Evolutionary conservation across 176 grass and related monocot genomes (phyloP), one percentile per base, ranked within the genome.

Genomic region (Phoenix roebelenii): DNA sequence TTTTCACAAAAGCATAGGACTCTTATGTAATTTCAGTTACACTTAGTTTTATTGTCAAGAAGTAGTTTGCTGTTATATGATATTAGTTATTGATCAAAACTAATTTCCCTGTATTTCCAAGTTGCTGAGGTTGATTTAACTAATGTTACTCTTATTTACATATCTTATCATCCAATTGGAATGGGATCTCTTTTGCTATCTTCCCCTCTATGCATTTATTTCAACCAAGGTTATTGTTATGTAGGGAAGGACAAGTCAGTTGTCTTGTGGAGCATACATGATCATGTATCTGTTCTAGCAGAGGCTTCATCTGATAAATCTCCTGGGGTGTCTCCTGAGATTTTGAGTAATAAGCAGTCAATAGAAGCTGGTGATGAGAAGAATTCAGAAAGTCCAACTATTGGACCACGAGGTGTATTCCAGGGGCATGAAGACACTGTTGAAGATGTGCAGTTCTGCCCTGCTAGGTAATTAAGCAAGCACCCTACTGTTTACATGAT

Each of bases 401-500:
- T 98, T 78, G 78, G 80, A 55, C 82, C 93, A 72, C 76, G 93
- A 64, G 87, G 84, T 64, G 61, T 92, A 59, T 98, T 84, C 69
- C 60, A 76, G 2, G 93, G 93, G 28, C 93, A 98, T 71, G 81
- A 71, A 49, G 81, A 82, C 62, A 89, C 87, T 20, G 93, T 98
- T 75, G 87, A 89, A 85, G 93, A 98, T 80, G 87, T 98, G 18
- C 87, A 92, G 67, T 98, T 98, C 50, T 89, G 87, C 62, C 87
- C 87, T 72, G 85, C 84, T 30, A 98, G 84, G 93, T 98, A 89
- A 44, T 44, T 12, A 44, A 44, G 35, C 1, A 44, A 44, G 35
- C 10, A 44, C 35, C 9, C 35, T 44, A 44, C 35, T 44, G 10
- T 44, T 44, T 44, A 12, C 35, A 44, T 14, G 35, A 44, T 44